A percentile compares a stretch with the other conserved stretches of the same genome.
phyloP scores from a whole-genome alignment of 164 flowering plant species.

The Magnolia kwangsiensis region DNA sequence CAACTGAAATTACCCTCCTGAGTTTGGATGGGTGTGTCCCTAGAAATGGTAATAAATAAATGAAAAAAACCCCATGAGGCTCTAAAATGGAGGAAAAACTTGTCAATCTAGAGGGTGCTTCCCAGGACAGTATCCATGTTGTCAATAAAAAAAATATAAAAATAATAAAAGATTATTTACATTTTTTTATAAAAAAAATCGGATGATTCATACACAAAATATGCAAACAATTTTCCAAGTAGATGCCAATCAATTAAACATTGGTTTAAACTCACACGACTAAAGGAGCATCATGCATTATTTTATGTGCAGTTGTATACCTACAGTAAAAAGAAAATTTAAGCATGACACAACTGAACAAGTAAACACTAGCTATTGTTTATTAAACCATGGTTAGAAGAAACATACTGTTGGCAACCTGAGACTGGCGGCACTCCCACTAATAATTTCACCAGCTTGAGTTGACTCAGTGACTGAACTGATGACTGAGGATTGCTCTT shows the following conservation, averaged over 20 bases:
- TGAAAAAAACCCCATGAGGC: too few relatives aligned
- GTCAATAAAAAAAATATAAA: too few relatives aligned
- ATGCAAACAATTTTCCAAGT: background rate
- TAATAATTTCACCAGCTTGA: constrained; percentile 68
- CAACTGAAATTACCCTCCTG: too few relatives aligned
- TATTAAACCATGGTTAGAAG: background rate
- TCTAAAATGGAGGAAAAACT: too few relatives aligned
- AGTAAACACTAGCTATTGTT: background rate
- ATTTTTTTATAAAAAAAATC: too few relatives aligned
- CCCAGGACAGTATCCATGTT: background rate
- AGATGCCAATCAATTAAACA: background rate
- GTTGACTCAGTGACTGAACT: constrained; percentile 67
- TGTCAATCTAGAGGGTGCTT: too few relatives aligned
- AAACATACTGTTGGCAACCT: constrained; percentile 42
- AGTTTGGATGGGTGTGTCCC: too few relatives aligned
- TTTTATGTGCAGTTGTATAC: background rate
- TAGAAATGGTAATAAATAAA: too few relatives aligned
- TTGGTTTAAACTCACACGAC: background rate
- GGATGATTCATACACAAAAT: too few relatives aligned
- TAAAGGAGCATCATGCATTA: background rate
- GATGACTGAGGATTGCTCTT: constrained; percentile 59
- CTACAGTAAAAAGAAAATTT: background rate
- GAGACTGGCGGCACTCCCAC: constrained; percentile 29
- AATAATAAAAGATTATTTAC: too few relatives aligned
- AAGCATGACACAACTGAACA: background rate